Percentiles rank a stretch among this genome's conserved stretches.
Conservation (phyloP, 805 yeast species). For the Schizosaccharomyces lindneri region DNA sequence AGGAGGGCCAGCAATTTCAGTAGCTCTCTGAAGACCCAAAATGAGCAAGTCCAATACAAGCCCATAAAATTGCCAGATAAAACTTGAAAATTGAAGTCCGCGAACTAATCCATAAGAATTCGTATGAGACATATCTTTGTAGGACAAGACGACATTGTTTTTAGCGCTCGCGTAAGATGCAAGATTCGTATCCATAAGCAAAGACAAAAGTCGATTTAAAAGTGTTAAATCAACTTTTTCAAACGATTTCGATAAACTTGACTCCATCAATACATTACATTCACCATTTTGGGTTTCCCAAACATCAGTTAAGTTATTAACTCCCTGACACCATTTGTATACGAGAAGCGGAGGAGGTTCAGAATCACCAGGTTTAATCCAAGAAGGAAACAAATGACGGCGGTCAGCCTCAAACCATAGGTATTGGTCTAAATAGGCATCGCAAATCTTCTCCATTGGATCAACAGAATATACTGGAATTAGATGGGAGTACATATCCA, state of each 20-base stretch:
- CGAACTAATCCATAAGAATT: slow-evolving; percentile 70
- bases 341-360: slow-evolving; percentile 82
- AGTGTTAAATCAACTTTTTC: slow-evolving; percentile 78
- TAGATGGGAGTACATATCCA: slow-evolving; percentile 66
- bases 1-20: slow-evolving; percentile 55
- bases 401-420: slow-evolving; percentile 88
- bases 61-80: slow-evolving; percentile 77
- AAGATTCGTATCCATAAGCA: slow-evolving; percentile 66
- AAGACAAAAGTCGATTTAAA: slow-evolving; percentile 51
- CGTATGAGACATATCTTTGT: slow-evolving; percentile 85
- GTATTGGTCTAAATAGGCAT: slow-evolving; percentile 85
- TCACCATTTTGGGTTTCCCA: slow-evolving; percentile 64
- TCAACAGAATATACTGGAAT: slow-evolving; percentile 73
- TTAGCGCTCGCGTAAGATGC: slow-evolving; percentile 80
- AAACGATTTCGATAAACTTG: slow-evolving; percentile 40
- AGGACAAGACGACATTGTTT: slow-evolving; percentile 56
- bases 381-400: slow-evolving; percentile 67
- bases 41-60: slow-evolving; percentile 56
- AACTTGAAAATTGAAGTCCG: slow-evolving; percentile 77
- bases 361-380: slow-evolving; percentile 87
- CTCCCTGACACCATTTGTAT: slow-evolving; percentile 83
- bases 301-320: slow-evolving; percentile 49
- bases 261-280: slow-evolving; percentile 62
- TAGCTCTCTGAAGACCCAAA: slow-evolving; percentile 67
- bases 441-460: slow-evolving; percentile 84